phyloP scores from a whole-genome alignment of 2,329 filamentous ascomycete species.

The Beauveria scarabaeidicola region DNA sequence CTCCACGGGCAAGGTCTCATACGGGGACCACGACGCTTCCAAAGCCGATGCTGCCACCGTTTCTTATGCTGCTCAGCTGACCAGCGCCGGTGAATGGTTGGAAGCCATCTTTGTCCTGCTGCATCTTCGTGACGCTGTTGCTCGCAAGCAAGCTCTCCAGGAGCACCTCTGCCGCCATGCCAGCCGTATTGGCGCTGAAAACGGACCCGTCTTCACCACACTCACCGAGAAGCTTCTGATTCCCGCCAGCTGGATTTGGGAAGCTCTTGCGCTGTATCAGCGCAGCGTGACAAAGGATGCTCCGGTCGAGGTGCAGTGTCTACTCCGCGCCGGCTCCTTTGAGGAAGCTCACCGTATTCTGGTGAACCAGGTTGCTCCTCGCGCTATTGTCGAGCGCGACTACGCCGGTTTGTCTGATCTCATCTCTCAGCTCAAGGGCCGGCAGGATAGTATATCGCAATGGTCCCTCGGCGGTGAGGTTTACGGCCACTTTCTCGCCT shows the following conservation, averaged over 20 bases:
- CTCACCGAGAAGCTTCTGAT: constrained; percentile 60
- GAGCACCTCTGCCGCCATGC: constrained; percentile 69
- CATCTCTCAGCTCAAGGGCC: constrained; percentile 61
- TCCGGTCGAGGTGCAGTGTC: constrained; percentile 63
- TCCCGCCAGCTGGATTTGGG: constrained; percentile 73
- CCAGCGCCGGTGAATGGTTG: constrained; percentile 56
- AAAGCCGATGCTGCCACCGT: constrained; percentile 59
- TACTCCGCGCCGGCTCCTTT: constrained; percentile 69
- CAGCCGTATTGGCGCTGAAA: constrained; percentile 51
- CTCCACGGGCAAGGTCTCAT: constrained; percentile 41
- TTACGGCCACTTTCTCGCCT: constrained; percentile 55
- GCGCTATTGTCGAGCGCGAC: constrained; percentile 73
- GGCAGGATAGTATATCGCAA: constrained; percentile 52
- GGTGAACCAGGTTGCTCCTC: constrained; percentile 69
- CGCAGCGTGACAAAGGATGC: constrained; percentile 63
- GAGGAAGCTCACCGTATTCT: constrained; percentile 80
- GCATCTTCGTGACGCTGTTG: constrained; percentile 56
- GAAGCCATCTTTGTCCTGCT: constrained; percentile 69
- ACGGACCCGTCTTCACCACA: constrained; percentile 46
- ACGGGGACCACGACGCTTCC: constrained; percentile 43
- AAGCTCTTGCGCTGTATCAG: constrained; percentile 76
- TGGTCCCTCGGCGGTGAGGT: constrained; percentile 78
- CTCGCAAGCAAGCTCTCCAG: constrained; percentile 59
- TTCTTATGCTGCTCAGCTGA: constrained; percentile 57
- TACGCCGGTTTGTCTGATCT: constrained; percentile 61